phyloP scores from a whole-genome alignment of 2,329 filamentous ascomycete genomes.

The Aciculosporium take region DNA sequence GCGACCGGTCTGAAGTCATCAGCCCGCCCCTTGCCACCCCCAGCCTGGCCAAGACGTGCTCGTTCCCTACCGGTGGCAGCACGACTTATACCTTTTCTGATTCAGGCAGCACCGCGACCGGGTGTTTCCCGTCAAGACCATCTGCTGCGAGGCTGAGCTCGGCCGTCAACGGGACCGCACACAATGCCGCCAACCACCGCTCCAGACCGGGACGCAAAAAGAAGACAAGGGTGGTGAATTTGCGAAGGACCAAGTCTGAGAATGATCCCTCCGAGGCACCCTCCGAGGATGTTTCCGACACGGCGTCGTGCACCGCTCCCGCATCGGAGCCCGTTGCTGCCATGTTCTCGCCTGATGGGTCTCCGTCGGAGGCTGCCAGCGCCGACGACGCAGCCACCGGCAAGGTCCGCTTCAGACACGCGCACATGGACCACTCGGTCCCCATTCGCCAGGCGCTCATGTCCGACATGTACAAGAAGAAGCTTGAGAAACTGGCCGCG shows the following conservation, averaged over 20 bases:
- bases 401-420: slow-evolving; percentile 28
- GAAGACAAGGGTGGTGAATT: slow-evolving; percentile 72
- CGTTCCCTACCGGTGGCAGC: slow-evolving; percentile 39
- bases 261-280: slow-evolving; percentile 37
- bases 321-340: slow-evolving; percentile 46
- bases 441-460: slow-evolving; percentile 12
- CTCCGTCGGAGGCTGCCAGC: slow-evolving; percentile 30
- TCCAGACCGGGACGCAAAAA: slow-evolving; percentile 55
- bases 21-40: slow-evolving; percentile 33
- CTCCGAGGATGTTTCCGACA: slow-evolving; percentile 34
- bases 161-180: slow-evolving; percentile 44
- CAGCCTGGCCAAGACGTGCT: slow-evolving; percentile 48
- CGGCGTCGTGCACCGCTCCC: slow-evolving; percentile 41
- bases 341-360: slow-evolving; percentile 44
- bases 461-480: slow-evolving; percentile 12
- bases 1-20: slow-evolving; percentile 51
- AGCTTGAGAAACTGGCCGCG: slow-evolving; percentile 13
- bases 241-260: slow-evolving; percentile 48
- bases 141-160: slow-evolving; percentile 50
- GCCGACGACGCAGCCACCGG: slow-evolving; percentile 16
- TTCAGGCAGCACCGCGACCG: slow-evolving; percentile 47
- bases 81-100: slow-evolving; percentile 65
- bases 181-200: slow-evolving; percentile 47
- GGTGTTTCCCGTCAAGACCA: slow-evolving; percentile 52
- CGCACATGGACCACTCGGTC: slow-evolving; percentile 8